Evolutionary conservation across 179 eudicot genomes (phyloP).

Genomic region (Sideroxylon spinosum): DNA sequence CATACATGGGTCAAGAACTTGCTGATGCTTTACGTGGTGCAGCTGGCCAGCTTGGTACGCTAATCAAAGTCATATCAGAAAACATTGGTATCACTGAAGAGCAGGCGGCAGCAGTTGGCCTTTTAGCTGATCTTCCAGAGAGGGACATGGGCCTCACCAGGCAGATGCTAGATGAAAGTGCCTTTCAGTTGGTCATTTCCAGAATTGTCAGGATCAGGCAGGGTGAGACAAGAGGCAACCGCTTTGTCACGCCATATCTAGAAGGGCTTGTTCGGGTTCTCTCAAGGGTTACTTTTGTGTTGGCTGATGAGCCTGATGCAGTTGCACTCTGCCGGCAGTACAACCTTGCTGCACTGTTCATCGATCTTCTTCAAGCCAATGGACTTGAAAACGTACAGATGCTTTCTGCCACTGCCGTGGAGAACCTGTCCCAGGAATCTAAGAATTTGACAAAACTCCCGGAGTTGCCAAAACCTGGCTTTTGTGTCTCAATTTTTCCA

Average conservation of each 20-base stretch:
- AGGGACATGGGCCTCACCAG: conserved; percentile 60
- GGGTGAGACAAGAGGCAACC: conserved; percentile 66
- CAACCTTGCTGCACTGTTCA: conserved; percentile 53
- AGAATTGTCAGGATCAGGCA: conserved; percentile 57
- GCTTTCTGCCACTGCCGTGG: conserved; percentile 80
- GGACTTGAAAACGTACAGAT: conserved; percentile 83
- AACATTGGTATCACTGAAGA: conserved; percentile 68
- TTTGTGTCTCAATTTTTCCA: conserved; percentile 47
- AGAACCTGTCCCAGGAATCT: conserved; percentile 64
- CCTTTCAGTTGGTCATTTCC: conserved; percentile 49
- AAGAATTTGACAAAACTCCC: conserved; percentile 53
- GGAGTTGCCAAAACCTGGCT: conserved; percentile 45
- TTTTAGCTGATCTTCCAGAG: conserved; percentile 81
- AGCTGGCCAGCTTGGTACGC: conserved; percentile 70
- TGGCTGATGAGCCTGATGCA: conserved; percentile 55
- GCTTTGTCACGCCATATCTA: conserved; percentile 72
- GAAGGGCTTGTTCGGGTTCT: conserved; percentile 87
- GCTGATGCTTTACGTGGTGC: conserved; percentile 69
- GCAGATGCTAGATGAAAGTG: conserved; percentile 66
- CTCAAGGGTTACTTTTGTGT: conserved; percentile 64
- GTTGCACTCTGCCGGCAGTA: conserved; percentile 51
- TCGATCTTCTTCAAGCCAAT: conserved; percentile 62
- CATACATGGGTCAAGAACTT: conserved; percentile 78
- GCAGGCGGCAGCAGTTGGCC: conserved; percentile 83
- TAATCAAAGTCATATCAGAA: conserved; percentile 58